phyloP scores from a whole-genome alignment of 2,329 filamentous ascomycete genomes.

The Claviceps capensis region DNA sequence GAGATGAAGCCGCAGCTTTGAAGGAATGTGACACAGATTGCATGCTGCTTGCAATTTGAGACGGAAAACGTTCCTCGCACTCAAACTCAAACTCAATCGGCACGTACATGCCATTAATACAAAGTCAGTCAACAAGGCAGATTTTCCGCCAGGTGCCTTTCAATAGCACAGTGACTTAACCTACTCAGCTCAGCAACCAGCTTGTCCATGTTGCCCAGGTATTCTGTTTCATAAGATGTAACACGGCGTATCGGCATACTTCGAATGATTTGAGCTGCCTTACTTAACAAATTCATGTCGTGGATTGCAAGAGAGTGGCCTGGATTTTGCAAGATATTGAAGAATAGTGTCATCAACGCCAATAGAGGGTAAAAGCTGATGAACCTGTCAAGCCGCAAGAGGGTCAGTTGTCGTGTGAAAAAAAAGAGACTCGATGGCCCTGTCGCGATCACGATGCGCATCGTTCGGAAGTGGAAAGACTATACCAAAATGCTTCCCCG shows the following conservation, averaged over 20 bases:
- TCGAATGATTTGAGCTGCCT: constrained; percentile 28
- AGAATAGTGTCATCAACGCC: constrained; percentile 39
- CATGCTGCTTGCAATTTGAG: neutral
- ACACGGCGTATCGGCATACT: constrained; percentile 18
- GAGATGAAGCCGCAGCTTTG: neutral
- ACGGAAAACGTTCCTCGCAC: neutral
- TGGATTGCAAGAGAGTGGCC: constrained; percentile 25
- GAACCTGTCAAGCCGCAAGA: constrained; percentile 23
- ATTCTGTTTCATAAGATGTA: constrained; percentile 22
- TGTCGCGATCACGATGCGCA: no score
- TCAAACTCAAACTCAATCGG: neutral
- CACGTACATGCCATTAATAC: neutral
- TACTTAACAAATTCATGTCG: constrained; percentile 32
- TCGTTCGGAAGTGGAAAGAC: neutral
- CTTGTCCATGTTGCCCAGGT: constrained; percentile 26
- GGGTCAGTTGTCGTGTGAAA: neutral
- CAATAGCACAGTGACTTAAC: constrained; percentile 29
- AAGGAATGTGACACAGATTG: neutral
- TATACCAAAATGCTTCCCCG: constrained; percentile 36
- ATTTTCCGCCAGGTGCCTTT: constrained; percentile 18
- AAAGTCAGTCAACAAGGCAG: neutral
- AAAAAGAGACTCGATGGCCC: neutral
- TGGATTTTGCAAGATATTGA: constrained; percentile 37
- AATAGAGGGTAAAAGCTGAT: constrained; percentile 43
- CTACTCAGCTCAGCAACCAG: constrained; percentile 31